phyloP scores from a whole-genome alignment of 495 filamentous ascomycete species.

The Viridothelium virens region DNA sequence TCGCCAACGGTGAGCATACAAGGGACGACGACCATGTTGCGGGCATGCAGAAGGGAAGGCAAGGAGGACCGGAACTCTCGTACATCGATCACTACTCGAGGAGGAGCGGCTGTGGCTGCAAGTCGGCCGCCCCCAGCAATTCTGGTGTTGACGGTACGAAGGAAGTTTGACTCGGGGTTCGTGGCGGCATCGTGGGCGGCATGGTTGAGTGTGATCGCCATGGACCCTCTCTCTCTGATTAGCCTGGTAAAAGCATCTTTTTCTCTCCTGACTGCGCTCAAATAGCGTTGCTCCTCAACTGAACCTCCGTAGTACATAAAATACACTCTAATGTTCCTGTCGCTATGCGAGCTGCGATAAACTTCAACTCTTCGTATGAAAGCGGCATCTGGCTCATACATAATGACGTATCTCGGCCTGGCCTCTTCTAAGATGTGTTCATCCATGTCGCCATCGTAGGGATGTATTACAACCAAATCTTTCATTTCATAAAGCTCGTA shows the following conservation, averaged over 20 bases:
- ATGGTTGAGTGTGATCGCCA: constrained; percentile 76
- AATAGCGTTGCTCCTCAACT: constrained; percentile 92
- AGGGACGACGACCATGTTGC: constrained; percentile 75
- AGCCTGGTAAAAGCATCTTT: constrained; percentile 92
- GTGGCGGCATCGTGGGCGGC: constrained; percentile 51
- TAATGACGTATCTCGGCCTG: constrained; percentile 88
- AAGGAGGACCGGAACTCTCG: constrained; percentile 92
- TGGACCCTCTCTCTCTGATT: constrained; percentile 85
- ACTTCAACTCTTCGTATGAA: constrained; percentile 94
- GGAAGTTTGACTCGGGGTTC: constrained; percentile 85
- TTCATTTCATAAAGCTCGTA: constrained; percentile 91
- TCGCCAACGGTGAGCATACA: constrained; percentile 96
- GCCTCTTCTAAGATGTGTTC: constrained; percentile 91
- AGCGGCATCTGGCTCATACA: constrained; percentile 95
- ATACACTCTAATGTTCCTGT: constrained; percentile 83
- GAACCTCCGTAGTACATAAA: constrained; percentile 93
- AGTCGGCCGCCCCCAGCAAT: constrained; percentile 90
- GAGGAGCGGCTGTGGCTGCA: constrained; percentile 82
- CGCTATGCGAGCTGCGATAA: constrained; percentile 86
- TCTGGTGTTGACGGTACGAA: constrained; percentile 91
- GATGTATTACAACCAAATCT: constrained; percentile 79
- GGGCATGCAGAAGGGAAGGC: constrained; percentile 83
- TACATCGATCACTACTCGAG: constrained; percentile 87
- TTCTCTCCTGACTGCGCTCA: constrained; percentile 79
- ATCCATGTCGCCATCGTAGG: constrained; percentile 92